Evolutionary conservation across 2,329 filamentous ascomycete species (phyloP).

Genomic region (Cadophora luteo-olivacea): DNA sequence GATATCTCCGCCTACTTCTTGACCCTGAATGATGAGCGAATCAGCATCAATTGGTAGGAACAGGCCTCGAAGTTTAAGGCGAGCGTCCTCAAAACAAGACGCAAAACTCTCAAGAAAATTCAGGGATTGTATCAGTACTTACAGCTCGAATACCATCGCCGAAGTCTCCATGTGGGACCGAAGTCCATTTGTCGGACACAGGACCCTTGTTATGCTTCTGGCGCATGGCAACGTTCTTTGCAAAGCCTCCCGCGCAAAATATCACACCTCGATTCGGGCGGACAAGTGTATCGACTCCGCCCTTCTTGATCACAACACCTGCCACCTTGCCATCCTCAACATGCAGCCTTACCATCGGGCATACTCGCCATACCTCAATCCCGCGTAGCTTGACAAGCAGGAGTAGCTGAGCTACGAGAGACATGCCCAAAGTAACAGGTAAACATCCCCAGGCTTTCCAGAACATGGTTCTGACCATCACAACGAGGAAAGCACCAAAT

Average conservation of each 20-base stretch:
- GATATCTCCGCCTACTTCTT: conserved; percentile 43
- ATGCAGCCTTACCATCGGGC: conserved; percentile 10
- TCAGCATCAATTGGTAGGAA: neutral
- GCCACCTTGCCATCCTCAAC: conserved; percentile 35
- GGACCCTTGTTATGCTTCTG: conserved; percentile 35
- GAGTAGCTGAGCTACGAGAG: conserved; percentile 22
- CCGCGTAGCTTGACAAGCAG: conserved; percentile 9
- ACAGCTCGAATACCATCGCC: conserved; percentile 28
- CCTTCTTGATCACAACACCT: conserved; percentile 39
- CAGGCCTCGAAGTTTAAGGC: too few relatives aligned
- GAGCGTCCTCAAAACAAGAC: too few relatives aligned
- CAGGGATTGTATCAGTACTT: conserved; percentile 27
- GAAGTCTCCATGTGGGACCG: conserved; percentile 38
- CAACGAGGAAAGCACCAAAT: neutral
- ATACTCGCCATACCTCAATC: conserved; percentile 17
- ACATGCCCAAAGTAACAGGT: conserved; percentile 24
- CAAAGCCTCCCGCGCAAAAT: conserved; percentile 47
- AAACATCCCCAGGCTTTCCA: conserved; percentile 6
- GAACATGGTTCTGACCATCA: conserved; percentile 1
- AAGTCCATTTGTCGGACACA: conserved; percentile 41
- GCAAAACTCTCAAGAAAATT: too few relatives aligned
- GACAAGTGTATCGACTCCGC: conserved; percentile 38
- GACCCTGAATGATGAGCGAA: conserved; percentile 8
- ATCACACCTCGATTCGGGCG: conserved; percentile 44
- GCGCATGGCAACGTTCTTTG: conserved; percentile 44